Conservation (phyloP, 768 basidiomycete genomes). For the Lentinus tigrinus region DNA sequence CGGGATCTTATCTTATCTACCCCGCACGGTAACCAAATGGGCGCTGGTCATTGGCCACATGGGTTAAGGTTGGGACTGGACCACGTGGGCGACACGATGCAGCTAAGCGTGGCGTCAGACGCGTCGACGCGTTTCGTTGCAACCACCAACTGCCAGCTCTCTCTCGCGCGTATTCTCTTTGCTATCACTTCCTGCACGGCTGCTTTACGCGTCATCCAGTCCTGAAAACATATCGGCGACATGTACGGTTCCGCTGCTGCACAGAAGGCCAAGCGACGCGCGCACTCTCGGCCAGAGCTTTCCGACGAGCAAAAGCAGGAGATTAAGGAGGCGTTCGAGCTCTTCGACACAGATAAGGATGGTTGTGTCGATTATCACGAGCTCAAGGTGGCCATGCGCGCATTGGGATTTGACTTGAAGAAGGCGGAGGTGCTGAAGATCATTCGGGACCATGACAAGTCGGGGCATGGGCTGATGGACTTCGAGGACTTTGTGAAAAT, state of each 20-base stretch:
- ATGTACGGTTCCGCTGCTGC: conserved; percentile 50
- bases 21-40: not conserved
- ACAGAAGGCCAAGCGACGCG: conserved; percentile 71
- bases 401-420: conserved; percentile 96
- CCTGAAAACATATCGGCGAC: not conserved
- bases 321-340: conserved; percentile 97
- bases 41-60: not conserved
- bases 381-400: conserved; percentile 97
- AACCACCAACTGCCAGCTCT: not conserved
- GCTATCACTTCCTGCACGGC: not conserved
- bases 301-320: conserved; percentile 91
- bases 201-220: conserved; percentile 1
- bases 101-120: not conserved
- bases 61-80: not conserved
- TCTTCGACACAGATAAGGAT: conserved; percentile 99
- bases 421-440: conserved; percentile 98
- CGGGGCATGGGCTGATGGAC: conserved; percentile 80
- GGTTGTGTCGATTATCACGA: conserved; percentile 97
- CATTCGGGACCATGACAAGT: conserved; percentile 86
- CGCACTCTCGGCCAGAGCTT: conserved; percentile 78
- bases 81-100: conserved; percentile 6
- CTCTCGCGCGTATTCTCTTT: not conserved
- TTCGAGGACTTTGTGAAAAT: conserved; percentile 94
- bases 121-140: conserved; percentile 6
- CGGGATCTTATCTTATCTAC: not conserved